phyloP scores from a whole-genome alignment of 1,139 yeast genomes.

The Geotrichum phurueaensis region DNA sequence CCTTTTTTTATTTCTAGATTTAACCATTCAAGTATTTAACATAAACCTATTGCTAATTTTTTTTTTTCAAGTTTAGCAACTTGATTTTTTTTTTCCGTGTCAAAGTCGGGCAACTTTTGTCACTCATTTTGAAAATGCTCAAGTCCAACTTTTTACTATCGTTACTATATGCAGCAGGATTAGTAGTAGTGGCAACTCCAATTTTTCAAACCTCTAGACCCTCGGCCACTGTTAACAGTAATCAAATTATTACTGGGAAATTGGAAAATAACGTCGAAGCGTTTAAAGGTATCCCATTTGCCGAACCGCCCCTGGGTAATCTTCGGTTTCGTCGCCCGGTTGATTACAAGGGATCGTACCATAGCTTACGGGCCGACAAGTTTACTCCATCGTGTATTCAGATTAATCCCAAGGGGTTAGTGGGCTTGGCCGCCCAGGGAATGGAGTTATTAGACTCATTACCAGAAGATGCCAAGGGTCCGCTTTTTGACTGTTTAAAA shows the following conservation, averaged over 20 bases:
- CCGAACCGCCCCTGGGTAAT: conserved; percentile 26
- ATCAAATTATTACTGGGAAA: conserved; percentile 12
- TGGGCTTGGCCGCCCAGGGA: not conserved
- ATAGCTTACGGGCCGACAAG: conserved; percentile 14
- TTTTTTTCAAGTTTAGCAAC: too few relatives aligned
- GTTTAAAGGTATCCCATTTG: conserved; percentile 29
- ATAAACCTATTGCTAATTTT: too few relatives aligned
- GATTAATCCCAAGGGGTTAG: not conserved
- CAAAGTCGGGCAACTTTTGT: too few relatives aligned
- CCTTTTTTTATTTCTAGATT: too few relatives aligned
- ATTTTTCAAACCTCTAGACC: not conserved
- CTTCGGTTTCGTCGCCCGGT: conserved; percentile 26
- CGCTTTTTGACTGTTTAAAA: not conserved
- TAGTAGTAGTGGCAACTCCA: not conserved
- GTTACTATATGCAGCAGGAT: not conserved
- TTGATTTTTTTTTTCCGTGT: too few relatives aligned
- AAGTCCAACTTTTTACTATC: too few relatives aligned
- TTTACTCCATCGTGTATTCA: conserved; percentile 9
- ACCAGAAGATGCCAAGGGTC: not conserved
- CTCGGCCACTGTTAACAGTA: conserved; percentile 5
- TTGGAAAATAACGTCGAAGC: conserved; percentile 18
- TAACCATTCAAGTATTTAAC: too few relatives aligned
- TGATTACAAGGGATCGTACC: conserved; percentile 16
- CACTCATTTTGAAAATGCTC: not conserved
- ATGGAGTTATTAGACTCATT: not conserved